phyloP scores from a whole-genome alignment of 2,329 filamentous ascomycete species.

The Pseudophaeomoniella oleicola region DNA sequence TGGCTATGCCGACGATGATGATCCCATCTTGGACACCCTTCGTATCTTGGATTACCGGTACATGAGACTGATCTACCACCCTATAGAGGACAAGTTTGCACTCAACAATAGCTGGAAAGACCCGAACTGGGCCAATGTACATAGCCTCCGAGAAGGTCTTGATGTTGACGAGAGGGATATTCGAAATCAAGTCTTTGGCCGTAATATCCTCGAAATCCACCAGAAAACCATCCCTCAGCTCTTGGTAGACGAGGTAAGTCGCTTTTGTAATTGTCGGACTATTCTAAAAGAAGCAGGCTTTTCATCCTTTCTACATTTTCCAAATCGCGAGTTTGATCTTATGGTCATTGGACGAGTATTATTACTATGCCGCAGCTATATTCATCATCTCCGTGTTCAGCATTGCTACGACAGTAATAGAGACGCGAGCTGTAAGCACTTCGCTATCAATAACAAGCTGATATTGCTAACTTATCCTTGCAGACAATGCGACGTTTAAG shows the following conservation, averaged over 20 bases:
- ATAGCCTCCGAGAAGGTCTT: conserved; percentile 60
- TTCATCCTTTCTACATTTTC: conserved; percentile 97
- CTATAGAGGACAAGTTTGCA: conserved; percentile 74
- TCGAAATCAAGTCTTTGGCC: conserved; percentile 74
- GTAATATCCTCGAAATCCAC: conserved; percentile 82
- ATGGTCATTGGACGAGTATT: conserved; percentile 93
- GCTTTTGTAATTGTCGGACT: conserved; percentile 9
- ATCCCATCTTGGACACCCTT: conserved; percentile 62
- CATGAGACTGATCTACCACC: conserved; percentile 83
- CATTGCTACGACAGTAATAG: conserved; percentile 75
- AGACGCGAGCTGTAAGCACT: conserved; percentile 60
- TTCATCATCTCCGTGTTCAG: conserved; percentile 89
- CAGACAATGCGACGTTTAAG: conserved; percentile 78
- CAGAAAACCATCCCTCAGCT: conserved; percentile 74
- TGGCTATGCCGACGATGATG: conserved; percentile 56
- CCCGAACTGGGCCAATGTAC: conserved; percentile 68
- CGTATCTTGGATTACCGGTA: conserved; percentile 84
- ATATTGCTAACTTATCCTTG: conserved; percentile 6
- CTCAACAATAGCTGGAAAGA: conserved; percentile 89
- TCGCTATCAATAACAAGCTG: conserved; percentile 4
- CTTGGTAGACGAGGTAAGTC: conserved; percentile 66
- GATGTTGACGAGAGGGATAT: conserved; percentile 77
- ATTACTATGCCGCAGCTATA: conserved; percentile 93
- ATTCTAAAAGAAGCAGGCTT: conserved; percentile 43
- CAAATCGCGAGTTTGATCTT: conserved; percentile 87